These are phyloP conservation scores for Cordyceps fumosorosea DNA, from an alignment of 2,329 filamentous ascomycete species.

Conservation along the genomic window DNA sequence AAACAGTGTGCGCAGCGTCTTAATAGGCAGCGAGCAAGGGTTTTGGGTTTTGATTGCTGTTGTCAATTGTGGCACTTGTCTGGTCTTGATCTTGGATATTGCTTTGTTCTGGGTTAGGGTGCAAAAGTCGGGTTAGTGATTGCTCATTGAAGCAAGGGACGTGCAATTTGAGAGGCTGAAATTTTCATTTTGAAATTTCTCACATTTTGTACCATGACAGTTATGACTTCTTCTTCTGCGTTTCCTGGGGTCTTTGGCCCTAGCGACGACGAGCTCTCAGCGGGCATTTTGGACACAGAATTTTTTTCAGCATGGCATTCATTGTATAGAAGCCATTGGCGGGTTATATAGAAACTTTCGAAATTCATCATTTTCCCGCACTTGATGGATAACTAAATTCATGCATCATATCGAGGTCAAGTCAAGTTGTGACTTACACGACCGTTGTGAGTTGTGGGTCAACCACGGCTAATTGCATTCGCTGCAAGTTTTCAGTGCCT, in stretches of 20 bases:
- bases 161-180: neutral
- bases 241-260: neutral
- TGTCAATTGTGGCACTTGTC: neutral
- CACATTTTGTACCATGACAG: constrained; percentile 3
- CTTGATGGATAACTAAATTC: neutral
- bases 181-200: neutral
- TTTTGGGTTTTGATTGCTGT: neutral
- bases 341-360: constrained; percentile 1
- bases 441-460: constrained; percentile 16
- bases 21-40: neutral
- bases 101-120: neutral
- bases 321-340: constrained; percentile 1
- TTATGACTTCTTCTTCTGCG: constrained; percentile 12
- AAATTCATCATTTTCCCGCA: constrained; percentile 2
- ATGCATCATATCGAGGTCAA: neutral
- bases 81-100: neutral
- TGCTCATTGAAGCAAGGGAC: neutral
- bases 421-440: constrained; percentile 16
- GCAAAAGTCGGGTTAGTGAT: neutral
- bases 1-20: neutral
- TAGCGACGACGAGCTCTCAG: neutral
- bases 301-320: constrained; percentile 5
- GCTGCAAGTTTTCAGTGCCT: constrained; percentile 6
- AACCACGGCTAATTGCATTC: constrained; percentile 3
- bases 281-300: constrained; percentile 11